Base-by-base conservation (phyloP, 805 yeast species). In the Sugiyamaella marilandica region DNA sequence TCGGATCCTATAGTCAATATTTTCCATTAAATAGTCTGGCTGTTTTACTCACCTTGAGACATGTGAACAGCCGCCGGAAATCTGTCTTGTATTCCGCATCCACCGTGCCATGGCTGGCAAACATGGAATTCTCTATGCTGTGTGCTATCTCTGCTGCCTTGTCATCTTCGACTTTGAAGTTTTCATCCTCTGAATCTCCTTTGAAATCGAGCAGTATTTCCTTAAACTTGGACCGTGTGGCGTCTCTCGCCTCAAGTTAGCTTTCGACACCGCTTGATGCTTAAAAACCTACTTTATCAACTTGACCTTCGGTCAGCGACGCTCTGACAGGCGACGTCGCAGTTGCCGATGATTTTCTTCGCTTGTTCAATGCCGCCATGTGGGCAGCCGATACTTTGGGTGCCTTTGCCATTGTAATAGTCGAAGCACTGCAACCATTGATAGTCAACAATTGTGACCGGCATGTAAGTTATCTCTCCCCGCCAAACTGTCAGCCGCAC, bases 31-130 rank as follows among this genome's bases (percentile, higher is more conserved):
- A 14, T 7, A 35, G 31, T n/a, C 29, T 24, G 3, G 29, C 7
- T 7, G 7, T 24, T 21, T 14, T 29, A 47, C 52, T 35, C 37
- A 51, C 62, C 37, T 62, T 64, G 26, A 70, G 54, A 5, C 66
- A 56, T 10, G 59, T 54, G 16, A 62, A 59, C 4, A 66, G 55
- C 26, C 66, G 55, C 5, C 74, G 60, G 53, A 68, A 65, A 16
- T 58, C 57, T 10, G 63, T 48, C 26, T 65, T 58, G 45, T 68
- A 68, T 11, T 50, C 60, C 5, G 51, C 47, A 5, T 61, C 56
- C 1, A 60, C 56, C 21, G 52, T 56, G 1, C 57, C 59, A 13
- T 60, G 51, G 18, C 48, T 45, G 14, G 50, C 52, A 34, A 57
- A 58, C n/a, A 66, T 45, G 10, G 56, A 53, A 14, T 45, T 50